Base-by-base conservation (phyloP, 2,329 filamentous ascomycete species). In the Aspergillus flavus region DNA sequence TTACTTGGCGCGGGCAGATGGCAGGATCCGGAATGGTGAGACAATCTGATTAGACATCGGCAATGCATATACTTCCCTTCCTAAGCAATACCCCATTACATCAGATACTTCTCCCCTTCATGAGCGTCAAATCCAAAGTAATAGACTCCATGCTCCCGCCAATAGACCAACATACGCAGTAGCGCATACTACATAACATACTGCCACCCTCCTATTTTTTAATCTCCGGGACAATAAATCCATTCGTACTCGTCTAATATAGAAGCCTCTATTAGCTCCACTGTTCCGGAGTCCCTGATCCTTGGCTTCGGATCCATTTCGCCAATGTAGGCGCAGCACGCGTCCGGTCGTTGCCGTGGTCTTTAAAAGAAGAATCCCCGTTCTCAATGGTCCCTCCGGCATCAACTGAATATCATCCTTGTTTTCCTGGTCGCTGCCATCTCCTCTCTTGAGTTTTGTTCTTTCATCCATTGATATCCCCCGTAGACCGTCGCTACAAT, bases 401-500 rank as follows among this genome's bases (percentile, higher is more conserved):
- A 26, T 54, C 12, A 6, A 21, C 28, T 28, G 23, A 41, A 53
- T 28, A 41, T 26, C 36, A 19, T 32, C 23, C 6, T 26, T 41
- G 21, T 32, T 21, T 23, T 16, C 16, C 43, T 30, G 23, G n/a
- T n/a, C 11, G 10, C 55, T 59, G 14, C 14, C 52, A 23, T 56
- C 58, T n/a, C 21, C 9, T 19, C 6, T n/a, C 19, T 34, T 48
- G 28, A 39, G 28, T 53, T 23, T 54, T n/a, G 32, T 32, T 45
- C 46, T 11, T 34, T 34, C 10, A 26, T 57, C 1, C 34, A 16
- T 34, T 34, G 39, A 28, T 11, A 53, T 11, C 14, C 52, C 21
- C 9, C 41, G 39, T 57, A 48, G 46, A 46, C 53, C 30, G 9
- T 43, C 39, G 7, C 11, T 56, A 65, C 41, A 10, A 74, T 74